Evolutionary conservation across 768 basidiomycete genomes (phyloP).

Genomic region (Russula earlei): DNA sequence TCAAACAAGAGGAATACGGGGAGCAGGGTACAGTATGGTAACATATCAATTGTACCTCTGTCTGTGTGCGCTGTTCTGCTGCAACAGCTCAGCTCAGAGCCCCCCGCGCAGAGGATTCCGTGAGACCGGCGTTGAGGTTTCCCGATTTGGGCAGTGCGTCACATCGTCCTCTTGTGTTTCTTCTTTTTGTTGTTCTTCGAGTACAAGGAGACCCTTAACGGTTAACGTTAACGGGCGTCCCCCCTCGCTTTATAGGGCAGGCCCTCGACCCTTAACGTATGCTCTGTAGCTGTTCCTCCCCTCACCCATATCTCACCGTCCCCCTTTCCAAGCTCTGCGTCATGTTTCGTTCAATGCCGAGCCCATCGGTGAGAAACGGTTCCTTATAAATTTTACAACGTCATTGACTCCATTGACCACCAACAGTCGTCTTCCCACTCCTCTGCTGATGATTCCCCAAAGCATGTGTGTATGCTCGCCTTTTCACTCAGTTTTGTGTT

Average conservation of each 20-base stretch:
- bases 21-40: background rate
- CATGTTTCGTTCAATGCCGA: conserved; percentile 4
- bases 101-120: no score
- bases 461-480: background rate
- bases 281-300: background rate
- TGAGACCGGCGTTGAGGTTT: no score
- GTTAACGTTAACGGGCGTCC: background rate
- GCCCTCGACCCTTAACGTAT: background rate
- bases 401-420: background rate
- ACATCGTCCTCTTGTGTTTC: background rate
- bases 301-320: background rate
- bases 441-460: conserved; percentile 7
- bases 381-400: background rate
- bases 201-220: conserved; percentile 15
- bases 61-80: no score
- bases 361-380: background rate
- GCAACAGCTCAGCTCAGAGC: no score
- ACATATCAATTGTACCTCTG: background rate
- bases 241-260: background rate
- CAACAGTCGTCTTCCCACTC: conserved; percentile 9
- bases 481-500: background rate
- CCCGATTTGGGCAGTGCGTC: background rate
- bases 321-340: background rate
- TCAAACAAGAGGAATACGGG: background rate
- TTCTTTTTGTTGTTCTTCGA: conserved; percentile 1